Base-by-base conservation (phyloP, 805 yeast genomes). In the Metschnikowia reukaufii region DNA sequence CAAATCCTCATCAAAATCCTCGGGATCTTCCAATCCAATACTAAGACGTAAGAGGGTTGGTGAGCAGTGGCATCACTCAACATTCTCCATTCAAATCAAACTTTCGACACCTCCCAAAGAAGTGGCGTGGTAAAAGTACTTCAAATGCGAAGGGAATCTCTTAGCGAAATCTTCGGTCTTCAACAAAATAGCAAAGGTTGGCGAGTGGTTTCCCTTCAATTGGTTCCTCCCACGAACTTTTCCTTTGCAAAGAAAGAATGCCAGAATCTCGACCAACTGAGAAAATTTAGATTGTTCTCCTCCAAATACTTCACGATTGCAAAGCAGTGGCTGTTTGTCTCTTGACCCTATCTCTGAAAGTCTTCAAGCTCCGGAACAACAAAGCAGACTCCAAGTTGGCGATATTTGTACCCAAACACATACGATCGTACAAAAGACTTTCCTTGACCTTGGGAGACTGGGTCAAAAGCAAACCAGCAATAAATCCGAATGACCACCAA, bases 401-500 rank as follows among this genome's bases (percentile, higher is more conserved):
- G 51, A 87, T 81, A 54, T 83, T 88, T 1, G 96, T 82, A 32
- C 97, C 97, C 45, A 90, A 66, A 49, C 73, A 76, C 7, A 82
- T 65, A 57, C 98, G 76, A 56, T 91, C 97, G 0, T 62, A 64
- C 4, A 73, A 64, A 50, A 91, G 72, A 36, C 69, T 60, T 18
- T 68, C 55, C 47, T 77, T 76, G 5, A 73, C 73, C 2, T 69
- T 65, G 7, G 59, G 54, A 49, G 80, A 80, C 60, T 84, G 83
- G n/a, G 86, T 82, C 16, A 83, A 81, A 16, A 90, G 66, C 10
- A 85, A 72, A 29, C 98, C 97, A 4, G 96, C 90, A 91, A 71
- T 36, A 90, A 69, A 64, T 91, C 97, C 6, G 96, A 87, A 66
- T 91, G 97, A n/a, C 98, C 97, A 33, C 96, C 97, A 60, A 89